These are phyloP conservation scores for Galerina marginata DNA, from an alignment of 768 basidiomycete species.

Conservation along the genomic window DNA sequence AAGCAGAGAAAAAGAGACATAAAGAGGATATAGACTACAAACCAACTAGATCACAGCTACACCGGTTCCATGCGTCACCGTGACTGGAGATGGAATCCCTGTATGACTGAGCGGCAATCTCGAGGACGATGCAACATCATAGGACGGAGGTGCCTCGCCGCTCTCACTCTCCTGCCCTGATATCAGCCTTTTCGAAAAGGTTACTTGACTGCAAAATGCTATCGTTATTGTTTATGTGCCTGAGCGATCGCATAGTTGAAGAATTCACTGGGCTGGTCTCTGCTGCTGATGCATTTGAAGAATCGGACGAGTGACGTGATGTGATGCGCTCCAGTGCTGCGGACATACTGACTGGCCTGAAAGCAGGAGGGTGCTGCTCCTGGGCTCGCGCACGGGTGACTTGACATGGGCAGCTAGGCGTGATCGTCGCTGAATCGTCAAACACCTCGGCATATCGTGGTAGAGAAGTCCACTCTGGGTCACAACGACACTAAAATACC, in stretches of 20 bases:
- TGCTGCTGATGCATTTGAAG: slow-evolving; percentile 39
- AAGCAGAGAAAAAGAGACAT: neutral
- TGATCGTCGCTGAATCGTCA: slow-evolving; percentile 37
- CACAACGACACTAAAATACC: slow-evolving; percentile 71
- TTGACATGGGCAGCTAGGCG: slow-evolving; percentile 55
- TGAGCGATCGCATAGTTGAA: slow-evolving; percentile 33
- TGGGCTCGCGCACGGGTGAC: slow-evolving; percentile 18
- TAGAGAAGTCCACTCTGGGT: slow-evolving; percentile 78
- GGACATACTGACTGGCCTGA: slow-evolving; percentile 15
- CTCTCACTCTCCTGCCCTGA: slow-evolving; percentile 81
- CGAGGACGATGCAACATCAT: slow-evolving; percentile 37
- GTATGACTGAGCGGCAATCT: neutral
- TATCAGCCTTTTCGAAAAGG: slow-evolving; percentile 80
- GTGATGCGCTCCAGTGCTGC: slow-evolving; percentile 34
- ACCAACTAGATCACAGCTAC: neutral
- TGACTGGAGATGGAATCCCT: neutral
- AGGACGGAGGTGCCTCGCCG: slow-evolving; percentile 88
- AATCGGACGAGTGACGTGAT: slow-evolving; percentile 39
- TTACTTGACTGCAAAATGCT: slow-evolving; percentile 47
- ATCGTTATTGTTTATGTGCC: slow-evolving; percentile 30
- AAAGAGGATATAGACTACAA: neutral
- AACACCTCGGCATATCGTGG: slow-evolving; percentile 71
- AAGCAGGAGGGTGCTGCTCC: slow-evolving; percentile 3
- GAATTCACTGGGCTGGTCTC: slow-evolving; percentile 42
- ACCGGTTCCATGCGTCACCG: neutral